Base-by-base conservation (phyloP, 441 rosid genomes). In the Eutrema salsugineum region DNA sequence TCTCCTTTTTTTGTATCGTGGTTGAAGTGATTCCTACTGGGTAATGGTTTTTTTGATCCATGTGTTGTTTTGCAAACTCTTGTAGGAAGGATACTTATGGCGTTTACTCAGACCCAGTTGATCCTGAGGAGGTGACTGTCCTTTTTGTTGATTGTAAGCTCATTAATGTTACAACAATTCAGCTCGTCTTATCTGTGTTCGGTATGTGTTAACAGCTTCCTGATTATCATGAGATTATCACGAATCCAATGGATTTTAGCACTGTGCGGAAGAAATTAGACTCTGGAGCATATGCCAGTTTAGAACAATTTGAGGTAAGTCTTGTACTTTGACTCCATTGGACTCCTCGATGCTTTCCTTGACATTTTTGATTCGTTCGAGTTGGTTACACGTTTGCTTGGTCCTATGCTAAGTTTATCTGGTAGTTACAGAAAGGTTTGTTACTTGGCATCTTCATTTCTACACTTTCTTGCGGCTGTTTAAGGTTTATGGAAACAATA, bases 1-100 rank as follows among this genome's bases (percentile, higher is more conserved):
- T 77, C 81, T 73, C 39, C 3, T 33, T 38, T 43, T 53, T 55
- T 42, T 51, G 61, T 54, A 5, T 73, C 66, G 12, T 32, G 63
- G 59, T 50, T 57, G 11, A 36, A 49, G 42, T 62, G 51, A 11
- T 69, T 63, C 11, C 14, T 30, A 42, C 44, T 68, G 43, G 72
- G 59, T 66, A 11, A 16, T 46, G 55, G 19, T 46, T 47, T 73
- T 33, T 73, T 73, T 82, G 58, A 76, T 83, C 30, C 15, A 61
- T 75, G 43, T 40, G n/a, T 60, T 6, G 60, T 32, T 33, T 63
- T 68, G 11, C 50, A 67, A 43, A 62, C 61, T 16, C 53, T 79
- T 83, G 79, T 83, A 93, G 98, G 86, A 93, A 93, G 84, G 98
- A 93, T 64, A 85, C 95, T 48, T 86, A 90, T 75, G 92, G 91